These are phyloP conservation scores for Entomortierella lignicola DNA, from an alignment of 192 early-diverging fungal genomes.

Conservation along the genomic window DNA sequence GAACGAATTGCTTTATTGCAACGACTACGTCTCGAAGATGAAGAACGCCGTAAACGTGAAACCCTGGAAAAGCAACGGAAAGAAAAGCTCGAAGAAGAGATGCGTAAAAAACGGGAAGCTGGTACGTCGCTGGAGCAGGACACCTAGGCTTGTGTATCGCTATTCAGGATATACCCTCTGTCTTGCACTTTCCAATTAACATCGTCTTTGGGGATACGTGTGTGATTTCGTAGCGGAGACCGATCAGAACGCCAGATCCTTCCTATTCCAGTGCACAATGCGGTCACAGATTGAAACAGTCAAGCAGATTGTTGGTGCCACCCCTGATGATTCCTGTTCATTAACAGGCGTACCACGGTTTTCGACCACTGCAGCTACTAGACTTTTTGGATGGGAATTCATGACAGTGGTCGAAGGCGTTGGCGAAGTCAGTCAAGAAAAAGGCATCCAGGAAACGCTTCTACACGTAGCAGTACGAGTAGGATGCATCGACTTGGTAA, in stretches of 20 bases:
- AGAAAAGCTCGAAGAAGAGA: slow-evolving; percentile 50
- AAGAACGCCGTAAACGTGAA: slow-evolving; percentile 49
- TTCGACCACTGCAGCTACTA: slow-evolving; percentile 46
- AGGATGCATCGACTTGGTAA: slow-evolving; percentile 42
- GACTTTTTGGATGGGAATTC: slow-evolving; percentile 55
- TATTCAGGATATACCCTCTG: background rate
- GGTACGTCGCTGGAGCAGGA: slow-evolving; percentile 23
- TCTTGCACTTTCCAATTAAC: background rate
- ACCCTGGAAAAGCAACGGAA: slow-evolving; percentile 35
- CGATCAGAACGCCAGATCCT: slow-evolving; percentile 48
- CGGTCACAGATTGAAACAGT: slow-evolving; percentile 51
- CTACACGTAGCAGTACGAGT: slow-evolving; percentile 53
- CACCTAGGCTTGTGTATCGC: background rate
- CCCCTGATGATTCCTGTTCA: slow-evolving; percentile 42
- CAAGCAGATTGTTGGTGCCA: slow-evolving; percentile 42
- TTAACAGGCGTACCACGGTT: slow-evolving; percentile 42
- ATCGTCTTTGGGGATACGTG: background rate
- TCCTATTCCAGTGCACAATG: slow-evolving; percentile 49
- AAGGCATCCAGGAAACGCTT: slow-evolving; percentile 52
- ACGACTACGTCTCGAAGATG: slow-evolving; percentile 48
- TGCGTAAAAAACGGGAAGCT: slow-evolving; percentile 54
- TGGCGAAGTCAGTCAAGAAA: slow-evolving; percentile 51
- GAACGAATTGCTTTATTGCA: slow-evolving; percentile 40
- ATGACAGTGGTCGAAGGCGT: slow-evolving; percentile 48
- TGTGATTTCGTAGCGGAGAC: slow-evolving; percentile 30